Base-by-base conservation (phyloP, 2,329 filamentous ascomycete genomes). In the Trichoderma sp. region DNA sequence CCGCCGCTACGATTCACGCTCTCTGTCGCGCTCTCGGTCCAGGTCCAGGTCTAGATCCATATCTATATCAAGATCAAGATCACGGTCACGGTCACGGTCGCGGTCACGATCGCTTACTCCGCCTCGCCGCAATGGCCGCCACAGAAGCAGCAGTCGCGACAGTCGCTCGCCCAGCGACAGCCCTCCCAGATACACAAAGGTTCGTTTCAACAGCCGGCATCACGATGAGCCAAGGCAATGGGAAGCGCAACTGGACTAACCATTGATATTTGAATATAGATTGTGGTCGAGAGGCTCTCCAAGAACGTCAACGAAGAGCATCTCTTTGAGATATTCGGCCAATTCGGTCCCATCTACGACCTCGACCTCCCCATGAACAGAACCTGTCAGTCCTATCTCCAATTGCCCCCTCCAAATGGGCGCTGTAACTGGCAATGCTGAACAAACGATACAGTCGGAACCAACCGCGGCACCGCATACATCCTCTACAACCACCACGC, bases 251-350 rank as follows among this genome's bases (percentile, higher is more conserved):
- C 7, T 34, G 3, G 17, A 6, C 50, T 52, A 19, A 52, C 50
- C 21, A n/a, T 15, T 10, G 19, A n/a, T 41, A n/a, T 10, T 14
- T 5, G 43, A 30, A 12, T 72, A 14, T 10, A 97, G 91, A 93
- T 99, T 74, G 92, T 99, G 19, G 90, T 99, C 54, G 95, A 99
- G 78, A 93, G 96, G 68, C 83, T 99, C 73, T 96, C 94, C 4
- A 97, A 96, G 77, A 98, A 97, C 73, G 90, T 99, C 71, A 96
- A 91, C 66, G 91, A 94, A 75, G 85, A 86, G 19, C 95, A 99
- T 73, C 81, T 99, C 7, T 85, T 87, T 70, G 95, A 99, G 75
- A 97, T 99, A 67, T 99, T 99, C 74, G 90, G 91, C 56, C 84
- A 86, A 44, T 99, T 95, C 75, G 95, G 95, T 58, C 83, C 85